Conservation (phyloP, 495 filamentous ascomycete genomes). For the Cercophora samala region DNA sequence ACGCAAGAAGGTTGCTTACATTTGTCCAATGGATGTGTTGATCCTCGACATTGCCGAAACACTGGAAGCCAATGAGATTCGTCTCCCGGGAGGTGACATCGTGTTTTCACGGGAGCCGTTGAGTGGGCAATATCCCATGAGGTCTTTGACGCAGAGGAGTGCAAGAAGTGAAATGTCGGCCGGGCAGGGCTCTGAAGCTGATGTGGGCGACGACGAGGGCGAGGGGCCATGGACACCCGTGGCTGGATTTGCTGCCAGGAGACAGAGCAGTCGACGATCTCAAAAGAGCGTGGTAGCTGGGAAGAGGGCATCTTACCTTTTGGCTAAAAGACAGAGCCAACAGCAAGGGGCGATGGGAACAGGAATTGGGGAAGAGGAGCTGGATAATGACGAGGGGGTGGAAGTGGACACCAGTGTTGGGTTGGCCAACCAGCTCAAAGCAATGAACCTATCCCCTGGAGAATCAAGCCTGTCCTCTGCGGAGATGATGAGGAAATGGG, state of each 20-base stretch:
- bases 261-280: not conserved
- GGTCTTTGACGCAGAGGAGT: conserved; percentile 1
- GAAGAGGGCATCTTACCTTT: not conserved
- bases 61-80: conserved; percentile 55
- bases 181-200: not conserved
- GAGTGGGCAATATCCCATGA: not conserved
- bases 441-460: not conserved
- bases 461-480: not conserved
- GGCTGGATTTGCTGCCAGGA: not conserved
- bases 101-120: conserved; percentile 15
- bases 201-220: not conserved
- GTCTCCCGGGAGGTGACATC: conserved; percentile 47
- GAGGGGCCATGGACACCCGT: not conserved
- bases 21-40: conserved; percentile 90
- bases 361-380: not conserved
- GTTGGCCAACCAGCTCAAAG: not conserved
- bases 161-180: not conserved
- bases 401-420: not conserved
- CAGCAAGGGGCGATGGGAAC: not conserved
- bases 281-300: not conserved
- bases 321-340: not conserved
- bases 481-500: conserved; percentile 4
- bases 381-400: not conserved
- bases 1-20: conserved; percentile 73
- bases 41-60: conserved; percentile 79